Conservation (phyloP, 2,329 filamentous ascomycete genomes). For the Drechslerella coelobrocha region DNA sequence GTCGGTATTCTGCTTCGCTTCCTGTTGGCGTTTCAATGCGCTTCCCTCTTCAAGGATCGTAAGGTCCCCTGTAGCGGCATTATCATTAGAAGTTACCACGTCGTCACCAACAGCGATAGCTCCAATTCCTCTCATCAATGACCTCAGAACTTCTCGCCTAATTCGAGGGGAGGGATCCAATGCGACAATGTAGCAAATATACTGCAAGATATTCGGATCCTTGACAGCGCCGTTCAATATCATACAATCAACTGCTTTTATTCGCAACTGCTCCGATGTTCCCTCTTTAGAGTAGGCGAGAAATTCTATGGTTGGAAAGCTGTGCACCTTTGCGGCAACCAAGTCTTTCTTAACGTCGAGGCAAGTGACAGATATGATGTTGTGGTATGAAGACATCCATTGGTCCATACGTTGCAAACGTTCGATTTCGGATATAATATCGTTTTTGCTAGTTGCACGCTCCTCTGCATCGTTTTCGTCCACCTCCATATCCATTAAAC, state of each 20-base stretch:
- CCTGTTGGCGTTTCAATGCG: constrained; percentile 60
- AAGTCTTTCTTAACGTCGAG: constrained; percentile 60
- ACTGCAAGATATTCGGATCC: constrained; percentile 65
- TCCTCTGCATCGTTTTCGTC: constrained; percentile 59
- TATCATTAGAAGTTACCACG: constrained; percentile 36
- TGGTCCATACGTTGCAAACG: constrained; percentile 72
- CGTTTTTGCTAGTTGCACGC: constrained; percentile 60
- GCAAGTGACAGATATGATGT: constrained; percentile 66
- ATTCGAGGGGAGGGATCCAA: constrained; percentile 71
- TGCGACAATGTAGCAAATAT: constrained; percentile 67
- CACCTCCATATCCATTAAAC: constrained; percentile 59
- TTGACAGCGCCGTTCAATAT: constrained; percentile 69
- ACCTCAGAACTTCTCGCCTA: constrained; percentile 67
- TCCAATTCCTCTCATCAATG: constrained; percentile 68
- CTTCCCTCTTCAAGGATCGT: constrained; percentile 62
- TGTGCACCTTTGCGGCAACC: constrained; percentile 50
- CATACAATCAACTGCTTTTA: constrained; percentile 71
- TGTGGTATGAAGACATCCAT: constrained; percentile 72
- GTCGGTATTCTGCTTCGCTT: constrained; percentile 62
- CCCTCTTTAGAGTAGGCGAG: constrained; percentile 71
- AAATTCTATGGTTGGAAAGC: constrained; percentile 63
- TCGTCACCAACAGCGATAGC: constrained; percentile 70
- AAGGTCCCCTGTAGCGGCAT: constrained; percentile 59
- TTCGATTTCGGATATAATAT: constrained; percentile 69
- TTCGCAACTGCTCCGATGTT: constrained; percentile 68